phyloP scores from a whole-genome alignment of 2,329 filamentous ascomycete species.

The Colletotrichum higginsianum region DNA sequence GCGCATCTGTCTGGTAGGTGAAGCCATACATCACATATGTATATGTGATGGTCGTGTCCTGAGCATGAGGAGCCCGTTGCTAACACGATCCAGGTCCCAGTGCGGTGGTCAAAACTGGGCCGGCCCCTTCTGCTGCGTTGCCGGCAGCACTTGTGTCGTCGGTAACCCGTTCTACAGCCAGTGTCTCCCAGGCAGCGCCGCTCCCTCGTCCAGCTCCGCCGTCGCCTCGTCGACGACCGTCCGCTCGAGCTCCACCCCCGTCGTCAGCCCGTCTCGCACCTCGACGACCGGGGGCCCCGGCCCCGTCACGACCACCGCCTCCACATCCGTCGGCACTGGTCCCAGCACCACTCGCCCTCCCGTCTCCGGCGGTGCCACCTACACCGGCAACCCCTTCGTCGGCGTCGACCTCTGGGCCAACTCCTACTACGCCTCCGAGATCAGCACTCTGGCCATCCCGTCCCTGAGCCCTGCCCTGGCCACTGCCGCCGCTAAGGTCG shows the following conservation, averaged over 20 bases:
- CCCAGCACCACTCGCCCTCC: constrained; percentile 46
- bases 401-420: constrained; percentile 68
- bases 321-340: constrained; percentile 24
- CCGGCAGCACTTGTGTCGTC: constrained; percentile 56
- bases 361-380: constrained; percentile 56
- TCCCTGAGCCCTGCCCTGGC: constrained; percentile 70
- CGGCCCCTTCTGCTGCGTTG: constrained; percentile 61
- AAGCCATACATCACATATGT: not conserved
- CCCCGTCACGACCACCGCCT: constrained; percentile 44
- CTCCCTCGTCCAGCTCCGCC: constrained; percentile 42
- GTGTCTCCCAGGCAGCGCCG: constrained; percentile 49
- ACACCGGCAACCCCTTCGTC: constrained; percentile 69
- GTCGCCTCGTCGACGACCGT: constrained; percentile 26
- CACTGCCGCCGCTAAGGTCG: constrained; percentile 66
- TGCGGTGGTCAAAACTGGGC: constrained; percentile 62
- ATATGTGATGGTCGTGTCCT: too few relatives aligned
- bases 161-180: constrained; percentile 58
- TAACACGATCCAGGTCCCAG: constrained; percentile 49
- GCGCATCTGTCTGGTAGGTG: constrained; percentile 52
- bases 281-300: constrained; percentile 48
- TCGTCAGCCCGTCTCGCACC: constrained; percentile 54
- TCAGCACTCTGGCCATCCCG: constrained; percentile 71
- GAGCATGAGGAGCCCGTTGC: constrained; percentile 10
- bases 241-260: constrained; percentile 44
- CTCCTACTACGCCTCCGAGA: constrained; percentile 68